Evolutionary conservation across 768 basidiomycete species (phyloP).

Genomic region (Harrya chromipes): DNA sequence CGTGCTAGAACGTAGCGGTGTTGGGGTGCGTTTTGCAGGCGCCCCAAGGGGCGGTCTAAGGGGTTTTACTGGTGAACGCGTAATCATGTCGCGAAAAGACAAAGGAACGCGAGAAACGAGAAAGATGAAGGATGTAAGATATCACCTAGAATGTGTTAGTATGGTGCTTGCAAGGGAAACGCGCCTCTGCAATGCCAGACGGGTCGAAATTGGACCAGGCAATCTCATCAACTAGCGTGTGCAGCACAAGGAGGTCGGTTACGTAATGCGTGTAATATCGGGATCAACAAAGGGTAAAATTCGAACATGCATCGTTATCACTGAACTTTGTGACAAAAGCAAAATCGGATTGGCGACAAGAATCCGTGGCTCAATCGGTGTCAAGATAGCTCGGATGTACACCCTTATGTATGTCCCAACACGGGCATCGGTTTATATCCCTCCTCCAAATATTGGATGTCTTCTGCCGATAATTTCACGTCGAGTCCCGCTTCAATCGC

Average conservation of each 20-base stretch:
- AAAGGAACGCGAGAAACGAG: neutral
- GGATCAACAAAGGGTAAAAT: neutral
- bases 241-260: no score
- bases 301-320: no score
- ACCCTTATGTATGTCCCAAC: constrained; percentile 34
- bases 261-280: no score
- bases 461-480: constrained; percentile 45
- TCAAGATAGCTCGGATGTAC: no score
- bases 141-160: constrained; percentile 4
- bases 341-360: no score
- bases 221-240: constrained; percentile 8
- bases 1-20: constrained; percentile 20
- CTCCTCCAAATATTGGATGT: constrained; percentile 45
- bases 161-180: neutral
- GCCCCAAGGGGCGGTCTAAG: constrained; percentile 6
- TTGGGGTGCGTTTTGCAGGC: constrained; percentile 18
- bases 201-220: constrained; percentile 2
- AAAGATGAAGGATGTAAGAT: neutral
- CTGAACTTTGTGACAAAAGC: no score
- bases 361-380: no score
- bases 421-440: constrained; percentile 41
- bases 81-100: constrained; percentile 20
- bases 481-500: constrained; percentile 31
- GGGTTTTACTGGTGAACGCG: constrained; percentile 29
- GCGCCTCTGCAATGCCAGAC: constrained; percentile 1